Evolutionary conservation across 2,329 filamentous ascomycete species (phyloP), one percentile per base, ranked within the genome.

Genomic region (Xylaria sp.): DNA sequence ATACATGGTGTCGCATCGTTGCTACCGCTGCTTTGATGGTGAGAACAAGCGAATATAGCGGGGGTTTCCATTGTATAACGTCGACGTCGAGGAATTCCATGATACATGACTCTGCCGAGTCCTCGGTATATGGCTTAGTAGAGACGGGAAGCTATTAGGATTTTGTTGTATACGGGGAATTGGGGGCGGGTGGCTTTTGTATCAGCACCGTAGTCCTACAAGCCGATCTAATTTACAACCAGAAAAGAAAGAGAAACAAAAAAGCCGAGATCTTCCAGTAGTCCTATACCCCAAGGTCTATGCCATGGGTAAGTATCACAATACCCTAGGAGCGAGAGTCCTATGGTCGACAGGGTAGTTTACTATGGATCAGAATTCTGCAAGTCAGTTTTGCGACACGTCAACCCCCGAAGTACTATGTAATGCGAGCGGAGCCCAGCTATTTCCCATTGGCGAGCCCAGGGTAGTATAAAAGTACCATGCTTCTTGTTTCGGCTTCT

Each of bases 151-250:
- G 55, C 37, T 3, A 41, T 25, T 25, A 23, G 34, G 20, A n/a
- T 44, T n/a, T 3, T 15, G 3, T 18, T 46, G 41, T 44, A 51
- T 39, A 18, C 37, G n/a, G 25, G 20, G 13, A 20, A 25, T 55
- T 55, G 39, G 48, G 57, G 50, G 48, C 50, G 41, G 12, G 31
- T 20, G n/a, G 25, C 48, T 60, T 48, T 61, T 60, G 13, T 66
- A 62, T 31, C 13, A 31, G 15, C 50, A 52, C 12, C 2, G 6
- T 5, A 18, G 41, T 50, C 39, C 31, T 37, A 57, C 6, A 18
- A 55, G 12, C 25, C 20, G 8, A n/a, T 50, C 23, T n/a, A 15
- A 48, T 20, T 1, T 28, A 20, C 4, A 51, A 10, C 13, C 4
- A 54, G 28, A 54, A n/a, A 20, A 1, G 8, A 15, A 44, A 46